Base-by-base conservation (phyloP, 441 rosid genomes). In the Biscutella laevigata region DNA sequence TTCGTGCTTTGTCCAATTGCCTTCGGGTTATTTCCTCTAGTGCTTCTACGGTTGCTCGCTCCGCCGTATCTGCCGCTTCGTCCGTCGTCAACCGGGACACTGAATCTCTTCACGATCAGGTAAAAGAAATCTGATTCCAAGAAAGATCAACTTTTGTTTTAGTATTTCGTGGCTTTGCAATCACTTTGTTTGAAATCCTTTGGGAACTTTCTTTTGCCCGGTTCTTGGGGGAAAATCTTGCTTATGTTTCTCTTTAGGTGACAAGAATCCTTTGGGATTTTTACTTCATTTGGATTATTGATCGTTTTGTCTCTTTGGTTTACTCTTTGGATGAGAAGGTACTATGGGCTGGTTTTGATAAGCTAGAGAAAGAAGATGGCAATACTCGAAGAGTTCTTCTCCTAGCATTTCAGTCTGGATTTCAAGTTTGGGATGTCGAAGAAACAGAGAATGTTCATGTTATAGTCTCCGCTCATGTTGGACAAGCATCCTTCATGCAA, bases 391-490 rank as follows among this genome's bases (percentile, higher is more conserved):
- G 54, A 62, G 83, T 85, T 62, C 90, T 91, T 16, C 72, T 91
- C 29, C 75, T 91, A 9, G 94, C 88, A 0, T 87, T 83, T 74
- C 79, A 62, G 8, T 85, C 90, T 69, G 98, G 98, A 32, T 91
- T 83, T 72, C 96, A 91, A 79, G 79, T 91, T 61, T 85, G 96
- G 96, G 98, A 91, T 71, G 94, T 85, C 21, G 95, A 91, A 68
- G 90, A 85, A 43, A 86, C 84, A 4, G 83, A 83, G 57, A 83
- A 87, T 49, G 90, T 91, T 26, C 74, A 79, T 32, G 81, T 74
- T 56, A 73, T 91, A 33, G 96, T 83, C 21, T 85, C 95, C 35
- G 71, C 76, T 37, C 74, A 73, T 45, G 96, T 87, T 60, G 98
- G 90, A 21, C 83, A 82, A 16, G 90, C 78, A 47, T 83, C 83